phyloP scores from a whole-genome alignment of 1,284 basidiomycete genomes.

The Trametes hirsuta region DNA sequence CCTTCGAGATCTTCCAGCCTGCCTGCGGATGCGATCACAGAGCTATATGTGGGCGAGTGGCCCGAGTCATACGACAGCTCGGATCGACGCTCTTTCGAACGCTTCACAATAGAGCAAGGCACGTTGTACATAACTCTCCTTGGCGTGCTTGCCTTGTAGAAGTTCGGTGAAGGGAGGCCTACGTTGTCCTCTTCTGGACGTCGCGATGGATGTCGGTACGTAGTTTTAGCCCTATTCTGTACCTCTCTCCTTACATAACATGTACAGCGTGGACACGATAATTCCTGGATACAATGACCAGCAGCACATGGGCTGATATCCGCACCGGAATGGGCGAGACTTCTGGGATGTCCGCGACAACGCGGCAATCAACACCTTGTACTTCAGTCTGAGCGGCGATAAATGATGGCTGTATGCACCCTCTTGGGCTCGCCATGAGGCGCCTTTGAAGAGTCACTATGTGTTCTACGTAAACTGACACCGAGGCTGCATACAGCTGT shows the following conservation, averaged over 20 bases:
- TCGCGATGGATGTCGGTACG: slow-evolving; percentile 44
- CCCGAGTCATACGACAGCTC: slow-evolving; percentile 17
- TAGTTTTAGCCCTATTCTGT: background rate
- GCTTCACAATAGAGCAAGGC: slow-evolving; percentile 38
- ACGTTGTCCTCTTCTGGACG: slow-evolving; percentile 43
- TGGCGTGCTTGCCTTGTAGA: slow-evolving; percentile 34
- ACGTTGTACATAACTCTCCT: slow-evolving; percentile 42
- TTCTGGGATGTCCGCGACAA: slow-evolving; percentile 28
- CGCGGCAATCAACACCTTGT: slow-evolving; percentile 27
- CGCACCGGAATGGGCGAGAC: slow-evolving; percentile 30
- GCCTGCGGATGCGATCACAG: slow-evolving; percentile 36
- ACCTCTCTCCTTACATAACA: too few relatives aligned
- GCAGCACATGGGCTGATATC: slow-evolving; percentile 37
- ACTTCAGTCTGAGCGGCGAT: slow-evolving; percentile 17
- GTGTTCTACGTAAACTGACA: background rate
- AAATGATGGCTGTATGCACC: slow-evolving; percentile 12
- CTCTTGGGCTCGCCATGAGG: slow-evolving; percentile 2
- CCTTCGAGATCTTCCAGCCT: slow-evolving; percentile 43
- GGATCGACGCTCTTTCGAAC: slow-evolving; percentile 23
- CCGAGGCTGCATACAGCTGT: too few relatives aligned
- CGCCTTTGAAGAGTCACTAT: background rate
- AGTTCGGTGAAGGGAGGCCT: slow-evolving; percentile 35
- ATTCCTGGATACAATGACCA: too few relatives aligned
- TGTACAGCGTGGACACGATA: too few relatives aligned
- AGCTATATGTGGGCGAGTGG: slow-evolving; percentile 44